These are phyloP conservation scores for Leccinum cinnamomeum DNA, from an alignment of 1,284 basidiomycete genomes.

Conservation along the genomic window DNA sequence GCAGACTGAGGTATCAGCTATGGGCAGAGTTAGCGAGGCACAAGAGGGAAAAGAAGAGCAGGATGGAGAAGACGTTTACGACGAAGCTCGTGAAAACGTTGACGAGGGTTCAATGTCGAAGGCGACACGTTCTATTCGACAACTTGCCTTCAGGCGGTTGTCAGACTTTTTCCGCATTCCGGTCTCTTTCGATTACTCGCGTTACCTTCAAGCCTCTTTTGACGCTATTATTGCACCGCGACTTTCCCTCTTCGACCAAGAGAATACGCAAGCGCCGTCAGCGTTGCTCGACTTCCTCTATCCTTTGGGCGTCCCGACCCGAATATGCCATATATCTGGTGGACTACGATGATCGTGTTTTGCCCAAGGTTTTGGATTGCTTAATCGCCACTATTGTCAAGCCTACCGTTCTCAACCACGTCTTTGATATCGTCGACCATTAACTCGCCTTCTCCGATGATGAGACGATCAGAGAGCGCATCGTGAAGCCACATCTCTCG, in stretches of 20 bases:
- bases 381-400: constrained; percentile 86
- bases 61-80: constrained; percentile 33
- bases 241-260: constrained; percentile 69
- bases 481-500: constrained; percentile 80
- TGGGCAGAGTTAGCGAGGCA: constrained; percentile 27
- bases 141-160: constrained; percentile 83
- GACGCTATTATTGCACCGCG: constrained; percentile 80
- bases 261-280: constrained; percentile 93
- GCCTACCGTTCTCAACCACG: constrained; percentile 73
- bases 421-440: constrained; percentile 87
- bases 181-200: constrained; percentile 71
- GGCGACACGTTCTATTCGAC: constrained; percentile 66
- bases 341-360: constrained; percentile 64
- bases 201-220: constrained; percentile 73
- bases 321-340: constrained; percentile 67
- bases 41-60: constrained; percentile 42
- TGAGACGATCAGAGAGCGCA: constrained; percentile 46
- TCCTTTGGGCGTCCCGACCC: constrained; percentile 66
- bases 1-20: constrained; percentile 11
- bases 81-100: constrained; percentile 31
- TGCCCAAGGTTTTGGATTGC: constrained; percentile 83
- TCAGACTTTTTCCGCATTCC: constrained; percentile 85
- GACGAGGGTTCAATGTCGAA: constrained; percentile 42
- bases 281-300: constrained; percentile 87
- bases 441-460: constrained; percentile 60